Percentiles rank a stretch among this genome's conserved stretches.
phyloP scores from a whole-genome alignment of 257 asterid species.

The Striga asiatica region DNA sequence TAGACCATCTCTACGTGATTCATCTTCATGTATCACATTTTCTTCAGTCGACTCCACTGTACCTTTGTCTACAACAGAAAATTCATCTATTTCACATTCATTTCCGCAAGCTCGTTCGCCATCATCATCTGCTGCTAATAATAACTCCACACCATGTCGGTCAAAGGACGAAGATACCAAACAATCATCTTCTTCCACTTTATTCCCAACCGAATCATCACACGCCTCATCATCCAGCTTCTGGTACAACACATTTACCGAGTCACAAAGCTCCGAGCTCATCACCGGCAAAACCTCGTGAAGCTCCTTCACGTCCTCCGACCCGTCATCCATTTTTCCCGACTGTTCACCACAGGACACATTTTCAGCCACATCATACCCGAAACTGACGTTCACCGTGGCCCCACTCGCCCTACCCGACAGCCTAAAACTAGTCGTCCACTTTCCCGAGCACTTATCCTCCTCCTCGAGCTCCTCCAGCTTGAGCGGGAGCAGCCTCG shows the following conservation, averaged over 20 bases:
- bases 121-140: slow-evolving; percentile 17
- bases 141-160: slow-evolving; percentile 18
- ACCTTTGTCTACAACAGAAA: slow-evolving; percentile 24
- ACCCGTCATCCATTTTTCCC: no score
- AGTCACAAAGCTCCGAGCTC: slow-evolving; percentile 46
- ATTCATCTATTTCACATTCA: slow-evolving; percentile 35
- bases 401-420: slow-evolving; percentile 86
- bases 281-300: slow-evolving; percentile 63
- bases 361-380: slow-evolving; percentile 47
- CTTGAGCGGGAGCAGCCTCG: slow-evolving; percentile 87
- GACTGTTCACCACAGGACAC: no score
- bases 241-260: slow-evolving; percentile 51
- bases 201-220: slow-evolving; percentile 21
- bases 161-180: slow-evolving; percentile 19
- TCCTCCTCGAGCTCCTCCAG: slow-evolving; percentile 74
- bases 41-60: slow-evolving; percentile 19
- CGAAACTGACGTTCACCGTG: slow-evolving; percentile 68
- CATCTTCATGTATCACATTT: not conserved
- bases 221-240: slow-evolving; percentile 53
- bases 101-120: slow-evolving; percentile 21
- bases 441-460: slow-evolving; percentile 75
- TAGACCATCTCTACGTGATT: slow-evolving; percentile 9
- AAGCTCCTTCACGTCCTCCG: slow-evolving; percentile 66
- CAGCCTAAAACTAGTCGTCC: slow-evolving; percentile 88
- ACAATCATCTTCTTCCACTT: slow-evolving; percentile 25